phyloP scores from a whole-genome alignment of 2,329 filamentous ascomycete genomes.

The Fusarium coicis region DNA sequence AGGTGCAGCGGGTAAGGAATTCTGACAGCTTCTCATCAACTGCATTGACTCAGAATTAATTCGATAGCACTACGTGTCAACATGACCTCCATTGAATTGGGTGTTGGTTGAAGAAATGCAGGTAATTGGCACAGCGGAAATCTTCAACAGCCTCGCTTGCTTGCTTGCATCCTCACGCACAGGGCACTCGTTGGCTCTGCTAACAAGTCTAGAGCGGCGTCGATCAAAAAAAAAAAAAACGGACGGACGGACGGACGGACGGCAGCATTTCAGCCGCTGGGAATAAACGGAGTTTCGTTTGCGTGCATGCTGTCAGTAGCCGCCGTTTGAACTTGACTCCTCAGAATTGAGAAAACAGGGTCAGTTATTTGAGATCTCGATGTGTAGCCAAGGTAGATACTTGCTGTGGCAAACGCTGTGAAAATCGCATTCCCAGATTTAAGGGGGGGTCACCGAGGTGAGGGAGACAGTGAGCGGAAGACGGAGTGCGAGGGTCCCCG shows the following conservation, averaged over 20 bases:
- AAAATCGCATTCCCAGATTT: neutral
- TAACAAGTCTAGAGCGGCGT: neutral
- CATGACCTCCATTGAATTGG: too few species aligned
- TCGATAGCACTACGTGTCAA: neutral
- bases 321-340: neutral
- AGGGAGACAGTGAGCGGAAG: neutral
- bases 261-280: conserved; percentile 5
- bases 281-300: neutral
- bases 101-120: neutral
- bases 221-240: conserved; percentile 24
- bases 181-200: conserved; percentile 1
- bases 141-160: conserved; percentile 1
- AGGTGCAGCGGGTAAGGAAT: conserved; percentile 9
- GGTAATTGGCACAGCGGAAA: conserved; percentile 1
- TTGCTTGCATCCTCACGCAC: conserved; percentile 16
- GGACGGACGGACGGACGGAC: neutral
- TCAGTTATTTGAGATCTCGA: neutral
- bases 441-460: neutral
- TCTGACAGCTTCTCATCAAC: neutral
- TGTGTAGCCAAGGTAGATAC: neutral
- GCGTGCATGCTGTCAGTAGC: conserved; percentile 1
- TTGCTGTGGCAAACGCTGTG: neutral
- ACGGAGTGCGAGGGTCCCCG: conserved; percentile 19
- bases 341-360: neutral
- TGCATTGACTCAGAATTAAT: neutral